Evolutionary conservation across 2,329 filamentous ascomycete genomes (phyloP).

Genomic region (Stemphylium beticola): DNA sequence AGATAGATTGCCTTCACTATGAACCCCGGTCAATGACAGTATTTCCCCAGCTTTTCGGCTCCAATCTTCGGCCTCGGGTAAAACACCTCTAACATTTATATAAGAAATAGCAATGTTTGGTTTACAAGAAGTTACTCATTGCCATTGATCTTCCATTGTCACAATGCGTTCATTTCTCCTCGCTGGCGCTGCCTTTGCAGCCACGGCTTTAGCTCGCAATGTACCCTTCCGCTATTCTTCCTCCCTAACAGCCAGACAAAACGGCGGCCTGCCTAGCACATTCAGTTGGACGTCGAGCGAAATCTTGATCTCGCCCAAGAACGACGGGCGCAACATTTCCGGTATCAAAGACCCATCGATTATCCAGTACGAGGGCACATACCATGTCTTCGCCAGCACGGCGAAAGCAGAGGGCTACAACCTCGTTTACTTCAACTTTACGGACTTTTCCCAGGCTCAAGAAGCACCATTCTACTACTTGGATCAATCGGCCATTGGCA

Average conservation of each 20-base stretch:
- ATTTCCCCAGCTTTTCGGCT: no score
- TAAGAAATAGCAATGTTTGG: no score
- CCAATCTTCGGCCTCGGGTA: no score
- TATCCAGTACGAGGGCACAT: constrained; percentile 47
- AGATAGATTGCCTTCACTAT: no score
- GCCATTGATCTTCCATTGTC: neutral
- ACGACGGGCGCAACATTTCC: constrained; percentile 32
- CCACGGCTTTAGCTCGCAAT: constrained; percentile 16
- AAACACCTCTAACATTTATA: no score
- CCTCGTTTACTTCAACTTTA: constrained; percentile 52
- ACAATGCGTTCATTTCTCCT: constrained; percentile 14
- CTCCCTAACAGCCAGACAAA: constrained; percentile 4
- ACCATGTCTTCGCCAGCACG: constrained; percentile 53
- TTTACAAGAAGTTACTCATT: no score
- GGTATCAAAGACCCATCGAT: constrained; percentile 48
- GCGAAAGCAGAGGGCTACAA: constrained; percentile 47
- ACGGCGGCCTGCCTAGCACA: constrained; percentile 26
- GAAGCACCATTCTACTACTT: constrained; percentile 48
- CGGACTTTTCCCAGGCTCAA: constrained; percentile 43
- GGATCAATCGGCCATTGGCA: constrained; percentile 47
- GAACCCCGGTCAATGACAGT: no score
- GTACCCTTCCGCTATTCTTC: neutral
- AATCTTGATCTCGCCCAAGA: constrained; percentile 36
- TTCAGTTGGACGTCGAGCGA: constrained; percentile 43
- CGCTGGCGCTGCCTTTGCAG: constrained; percentile 12